These are phyloP conservation scores for Drosera spatulata DNA, from an alignment of 179 eudicot species.

Conservation along the genomic window DNA sequence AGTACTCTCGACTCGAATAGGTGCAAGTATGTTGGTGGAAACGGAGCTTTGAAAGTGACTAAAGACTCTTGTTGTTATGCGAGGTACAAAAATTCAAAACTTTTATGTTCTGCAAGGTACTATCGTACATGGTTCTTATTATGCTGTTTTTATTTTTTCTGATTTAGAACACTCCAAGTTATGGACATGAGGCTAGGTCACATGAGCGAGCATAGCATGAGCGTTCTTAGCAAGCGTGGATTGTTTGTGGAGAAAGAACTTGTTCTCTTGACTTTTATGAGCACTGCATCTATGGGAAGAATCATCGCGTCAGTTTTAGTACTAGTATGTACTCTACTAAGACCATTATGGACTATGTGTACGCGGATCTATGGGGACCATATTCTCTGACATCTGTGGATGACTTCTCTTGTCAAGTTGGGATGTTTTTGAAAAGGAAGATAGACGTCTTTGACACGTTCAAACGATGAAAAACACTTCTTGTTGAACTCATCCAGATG, in stretches of 20 bases:
- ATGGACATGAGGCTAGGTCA: neutral
- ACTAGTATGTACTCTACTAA: no score
- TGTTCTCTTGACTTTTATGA: neutral
- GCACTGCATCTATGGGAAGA: neutral
- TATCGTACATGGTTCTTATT: neutral
- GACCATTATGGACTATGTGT: no score
- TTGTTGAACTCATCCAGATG: no score
- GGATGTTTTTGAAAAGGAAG: neutral
- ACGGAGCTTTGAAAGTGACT: slow-evolving; percentile 3
- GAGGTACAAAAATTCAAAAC: neutral
- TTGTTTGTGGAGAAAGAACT: neutral
- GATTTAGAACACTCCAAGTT: neutral
- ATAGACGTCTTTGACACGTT: neutral
- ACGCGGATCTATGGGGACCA: no score
- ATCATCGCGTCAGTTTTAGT: no score
- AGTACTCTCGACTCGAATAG: neutral
- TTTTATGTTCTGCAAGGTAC: neutral
- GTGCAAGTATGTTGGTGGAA: neutral
- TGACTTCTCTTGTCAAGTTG: neutral
- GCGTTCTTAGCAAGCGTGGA: neutral
- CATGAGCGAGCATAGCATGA: neutral
- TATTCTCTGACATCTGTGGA: neutral
- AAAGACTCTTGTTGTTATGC: neutral
- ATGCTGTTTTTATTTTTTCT: neutral
- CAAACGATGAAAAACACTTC: neutral